phyloP scores from a whole-genome alignment of 495 filamentous ascomycete species.

The Xylona heveae region DNA sequence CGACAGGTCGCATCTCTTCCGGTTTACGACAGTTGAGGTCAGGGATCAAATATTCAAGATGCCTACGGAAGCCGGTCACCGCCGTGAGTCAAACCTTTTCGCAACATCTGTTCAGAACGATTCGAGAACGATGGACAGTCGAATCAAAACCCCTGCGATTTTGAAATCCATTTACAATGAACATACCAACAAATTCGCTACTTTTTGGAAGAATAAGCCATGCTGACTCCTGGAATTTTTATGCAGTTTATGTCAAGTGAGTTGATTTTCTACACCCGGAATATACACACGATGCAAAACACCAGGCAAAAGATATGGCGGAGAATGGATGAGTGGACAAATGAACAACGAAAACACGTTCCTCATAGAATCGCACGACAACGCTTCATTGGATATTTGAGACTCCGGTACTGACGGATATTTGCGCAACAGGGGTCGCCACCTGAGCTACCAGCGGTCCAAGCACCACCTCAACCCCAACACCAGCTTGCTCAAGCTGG shows the following conservation, averaged over 20 bases:
- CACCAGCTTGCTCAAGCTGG: slow-evolving; percentile 27
- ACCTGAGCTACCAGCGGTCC: slow-evolving; percentile 83
- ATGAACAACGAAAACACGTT: slow-evolving; percentile 6
- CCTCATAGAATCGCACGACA: slow-evolving; percentile 15
- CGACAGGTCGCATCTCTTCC: too few species aligned
- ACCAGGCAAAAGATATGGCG: slow-evolving; percentile 1
- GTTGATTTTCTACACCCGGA: slow-evolving; percentile 18
- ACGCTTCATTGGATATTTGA: slow-evolving; percentile 8
- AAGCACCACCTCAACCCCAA: slow-evolving; percentile 67
- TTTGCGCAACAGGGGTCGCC: slow-evolving; percentile 51
- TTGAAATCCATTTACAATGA: slow-evolving; percentile 8
- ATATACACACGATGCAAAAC: slow-evolving; percentile 3
- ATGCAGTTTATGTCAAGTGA: slow-evolving; percentile 84
- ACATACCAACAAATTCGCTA: slow-evolving; percentile 4
- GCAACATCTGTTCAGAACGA: neutral
- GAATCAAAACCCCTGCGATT: slow-evolving; percentile 7
- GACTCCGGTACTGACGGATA: slow-evolving; percentile 4
- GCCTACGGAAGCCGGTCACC: slow-evolving; percentile 66
- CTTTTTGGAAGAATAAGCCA: slow-evolving; percentile 15
- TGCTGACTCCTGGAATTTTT: slow-evolving; percentile 12
- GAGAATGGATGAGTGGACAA: slow-evolving; percentile 3
- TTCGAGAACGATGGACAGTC: slow-evolving; percentile 1
- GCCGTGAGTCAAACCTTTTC: slow-evolving; percentile 36
- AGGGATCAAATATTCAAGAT: slow-evolving; percentile 34
- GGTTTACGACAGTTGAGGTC: too few species aligned